Percentiles rank a stretch among this genome's conserved stretches.
Evolutionary conservation across 176 grass and related monocot species (phyloP).

Genomic region (Lolium perenne): DNA sequence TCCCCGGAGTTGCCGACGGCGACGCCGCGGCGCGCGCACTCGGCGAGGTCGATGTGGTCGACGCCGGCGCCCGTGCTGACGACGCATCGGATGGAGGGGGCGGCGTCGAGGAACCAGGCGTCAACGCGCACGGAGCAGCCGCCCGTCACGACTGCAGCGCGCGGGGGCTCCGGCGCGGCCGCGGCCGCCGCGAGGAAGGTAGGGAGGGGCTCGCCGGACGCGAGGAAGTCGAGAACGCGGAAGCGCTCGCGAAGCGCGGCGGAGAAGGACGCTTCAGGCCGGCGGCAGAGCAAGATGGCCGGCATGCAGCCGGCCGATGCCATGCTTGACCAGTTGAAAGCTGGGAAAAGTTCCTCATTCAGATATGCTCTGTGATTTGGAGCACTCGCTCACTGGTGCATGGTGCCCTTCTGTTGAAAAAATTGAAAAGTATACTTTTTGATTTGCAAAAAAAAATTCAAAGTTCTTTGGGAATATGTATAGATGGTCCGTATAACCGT

Average conservation of each 20-base stretch:
- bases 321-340: not conserved
- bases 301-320: not conserved
- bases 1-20: slow-evolving; percentile 20
- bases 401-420: too few species aligned
- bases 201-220: not conserved
- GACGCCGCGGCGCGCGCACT: not conserved
- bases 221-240: slow-evolving; percentile 28
- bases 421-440: too few species aligned
- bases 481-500: too few species aligned
- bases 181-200: slow-evolving; percentile 30
- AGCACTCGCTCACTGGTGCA: too few species aligned
- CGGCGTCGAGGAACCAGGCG: slow-evolving; percentile 23
- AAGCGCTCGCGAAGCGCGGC: slow-evolving; percentile 3
- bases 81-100: slow-evolving; percentile 47
- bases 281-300: not conserved
- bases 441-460: too few species aligned
- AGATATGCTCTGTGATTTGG: too few species aligned
- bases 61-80: slow-evolving; percentile 47
- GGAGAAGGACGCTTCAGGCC: not conserved
- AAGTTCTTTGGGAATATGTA: too few species aligned
- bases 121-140: slow-evolving; percentile 3
- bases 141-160: slow-evolving; percentile 24
- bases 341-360: too few species aligned
- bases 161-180: slow-evolving; percentile 23
- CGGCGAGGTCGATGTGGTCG: slow-evolving; percentile 60